Evolutionary conservation across 805 yeast genomes (phyloP).

Genomic region (Metschnikowia dekortorum): DNA sequence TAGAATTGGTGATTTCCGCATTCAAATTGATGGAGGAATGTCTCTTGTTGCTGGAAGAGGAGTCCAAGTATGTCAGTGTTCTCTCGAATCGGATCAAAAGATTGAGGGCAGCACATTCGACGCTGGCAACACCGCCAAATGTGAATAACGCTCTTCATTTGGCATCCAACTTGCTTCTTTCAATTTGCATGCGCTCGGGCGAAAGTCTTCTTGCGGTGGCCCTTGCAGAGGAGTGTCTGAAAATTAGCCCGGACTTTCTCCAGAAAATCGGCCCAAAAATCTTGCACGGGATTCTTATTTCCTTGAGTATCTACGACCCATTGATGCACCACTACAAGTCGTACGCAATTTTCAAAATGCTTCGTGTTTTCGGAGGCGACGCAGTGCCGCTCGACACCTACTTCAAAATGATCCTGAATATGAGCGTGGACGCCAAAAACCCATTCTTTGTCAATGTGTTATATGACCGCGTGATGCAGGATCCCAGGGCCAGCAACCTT

Average conservation of each 20-base stretch:
- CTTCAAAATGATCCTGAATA: constrained; percentile 8
- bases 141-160: not conserved
- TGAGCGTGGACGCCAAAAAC: constrained; percentile 4
- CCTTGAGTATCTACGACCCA: constrained; percentile 9
- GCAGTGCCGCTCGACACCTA: not conserved
- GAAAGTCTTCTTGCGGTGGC: constrained; percentile 1
- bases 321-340: constrained; percentile 10
- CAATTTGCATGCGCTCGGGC: constrained; percentile 1
- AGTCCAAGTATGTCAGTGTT: not conserved
- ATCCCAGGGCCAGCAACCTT: not conserved
- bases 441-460: constrained; percentile 20
- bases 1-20: not conserved
- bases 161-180: constrained; percentile 2
- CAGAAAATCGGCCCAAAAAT: constrained; percentile 2
- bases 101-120: not conserved
- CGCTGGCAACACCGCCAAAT: not conserved
- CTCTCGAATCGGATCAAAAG: not conserved
- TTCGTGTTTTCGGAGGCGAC: not conserved
- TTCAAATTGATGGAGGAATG: not conserved
- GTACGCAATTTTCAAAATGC: constrained; percentile 11
- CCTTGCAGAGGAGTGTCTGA: not conserved
- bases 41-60: not conserved
- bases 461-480: constrained; percentile 7
- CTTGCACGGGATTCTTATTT: constrained; percentile 6
- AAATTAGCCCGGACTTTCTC: not conserved